Base-by-base conservation (phyloP, 495 filamentous ascomycete genomes). In the Darksidea phi region DNA sequence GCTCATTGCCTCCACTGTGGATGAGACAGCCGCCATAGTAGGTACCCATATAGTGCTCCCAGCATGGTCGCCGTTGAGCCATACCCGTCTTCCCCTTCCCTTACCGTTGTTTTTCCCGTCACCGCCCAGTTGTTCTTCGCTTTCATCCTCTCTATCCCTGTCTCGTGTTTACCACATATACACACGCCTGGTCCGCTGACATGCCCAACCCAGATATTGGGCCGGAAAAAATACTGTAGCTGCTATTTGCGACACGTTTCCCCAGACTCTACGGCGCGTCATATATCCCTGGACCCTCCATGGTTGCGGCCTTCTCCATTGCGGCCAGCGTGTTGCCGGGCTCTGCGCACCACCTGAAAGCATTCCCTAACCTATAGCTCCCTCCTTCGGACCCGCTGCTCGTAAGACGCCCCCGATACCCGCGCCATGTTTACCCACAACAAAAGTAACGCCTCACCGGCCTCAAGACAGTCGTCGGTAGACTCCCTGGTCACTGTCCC, bases 361-460 rank as follows among this genome's bases (percentile, higher is more conserved):
- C 56, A 54, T 20, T 57, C 41, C 55, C 51, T 41, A 54, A 50
- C 56, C 56, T 57, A 64, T 63, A 63, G 50, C 50, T 50, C 38
- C 53, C 54, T 8, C 25, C 52, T 56, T 18, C 42, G 24, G 55
- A 43, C 32, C 57, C 45, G 21, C 50, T 24, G 21, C 23, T 49
- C 17, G 7, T 52, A 18, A 10, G 53, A 24, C 25, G 52, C 42
- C 34, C 48, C 47, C 64, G 36, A 61, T 8, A 54, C 23, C 51
- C 48, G 32, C 32, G 61, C 61, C 21, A 69, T 69, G 66, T 69
- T 69, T 42, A 48, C 56, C 18, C 64, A 64, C 36, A 64, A 67
- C 60, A 67, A 68, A 52, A 62, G 34, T 50, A 62, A 57, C 41
- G 51, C 61, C 13, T 34, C 43, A 52, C 66, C 61, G 28, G 49